phyloP scores from a whole-genome alignment of 2,329 filamentous ascomycete genomes.

The Diaporthe citriasiana region DNA sequence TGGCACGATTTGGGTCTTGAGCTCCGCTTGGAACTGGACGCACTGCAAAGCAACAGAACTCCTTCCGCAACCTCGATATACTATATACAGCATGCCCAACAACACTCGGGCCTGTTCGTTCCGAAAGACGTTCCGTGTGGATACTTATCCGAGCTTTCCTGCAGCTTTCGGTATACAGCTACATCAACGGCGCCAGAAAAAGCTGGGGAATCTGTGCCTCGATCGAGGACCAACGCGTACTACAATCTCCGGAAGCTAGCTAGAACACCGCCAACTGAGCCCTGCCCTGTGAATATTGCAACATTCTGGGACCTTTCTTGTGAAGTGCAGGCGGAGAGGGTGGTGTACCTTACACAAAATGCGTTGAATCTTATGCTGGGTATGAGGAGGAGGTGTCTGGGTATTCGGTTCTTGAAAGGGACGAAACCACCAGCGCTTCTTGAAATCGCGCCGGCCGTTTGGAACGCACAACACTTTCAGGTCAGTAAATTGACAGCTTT shows the following conservation, averaged over 20 bases:
- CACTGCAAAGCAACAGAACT: conserved; percentile 7
- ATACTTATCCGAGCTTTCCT: conserved; percentile 30
- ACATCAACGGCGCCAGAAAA: not conserved
- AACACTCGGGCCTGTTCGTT: conserved; percentile 11
- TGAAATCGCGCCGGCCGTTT: conserved; percentile 41
- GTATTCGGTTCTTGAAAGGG: not conserved
- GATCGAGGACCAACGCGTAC: not conserved
- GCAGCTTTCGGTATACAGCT: conserved; percentile 19
- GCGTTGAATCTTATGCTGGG: conserved; percentile 33
- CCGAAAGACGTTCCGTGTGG: conserved; percentile 29
- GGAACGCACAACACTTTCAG: conserved; percentile 39
- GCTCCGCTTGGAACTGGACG: conserved; percentile 29
- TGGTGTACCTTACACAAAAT: conserved; percentile 27
- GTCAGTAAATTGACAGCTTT: not conserved
- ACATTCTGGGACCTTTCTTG: conserved; percentile 5
- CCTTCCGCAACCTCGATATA: conserved; percentile 27
- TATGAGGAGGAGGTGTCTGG: conserved; percentile 9
- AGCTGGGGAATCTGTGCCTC: not conserved
- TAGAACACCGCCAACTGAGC: not conserved
- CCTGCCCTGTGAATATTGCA: not conserved
- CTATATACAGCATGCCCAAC: conserved; percentile 33
- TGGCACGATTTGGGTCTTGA: conserved; percentile 37
- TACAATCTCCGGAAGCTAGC: conserved; percentile 8
- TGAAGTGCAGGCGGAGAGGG: conserved; percentile 22
- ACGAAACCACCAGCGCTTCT: conserved; percentile 21